Conservation (phyloP, 2,329 filamentous ascomycete genomes). For the Ophiostoma himal-ulmi region DNA sequence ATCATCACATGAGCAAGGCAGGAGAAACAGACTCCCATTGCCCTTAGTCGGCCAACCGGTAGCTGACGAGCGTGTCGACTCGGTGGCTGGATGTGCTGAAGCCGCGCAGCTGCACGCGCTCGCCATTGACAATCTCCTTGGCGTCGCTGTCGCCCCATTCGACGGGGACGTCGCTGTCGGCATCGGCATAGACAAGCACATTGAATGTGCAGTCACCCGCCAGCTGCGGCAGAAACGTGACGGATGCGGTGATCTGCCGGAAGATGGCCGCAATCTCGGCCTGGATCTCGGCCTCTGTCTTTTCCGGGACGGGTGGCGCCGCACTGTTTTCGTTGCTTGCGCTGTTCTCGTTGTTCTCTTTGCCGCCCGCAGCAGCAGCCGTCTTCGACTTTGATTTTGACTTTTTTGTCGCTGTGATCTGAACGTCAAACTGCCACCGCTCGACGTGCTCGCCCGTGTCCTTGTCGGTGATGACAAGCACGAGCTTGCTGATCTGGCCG, state of each 20-base stretch:
- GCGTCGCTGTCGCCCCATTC: slow-evolving; percentile 99
- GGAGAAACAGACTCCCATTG: neutral
- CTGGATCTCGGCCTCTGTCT: slow-evolving; percentile 91
- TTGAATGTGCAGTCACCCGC: slow-evolving; percentile 97
- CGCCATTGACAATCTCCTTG: slow-evolving; percentile 89
- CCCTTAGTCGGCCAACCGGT: slow-evolving; percentile 52
- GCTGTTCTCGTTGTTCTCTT: slow-evolving; percentile 36
- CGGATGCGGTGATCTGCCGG: slow-evolving; percentile 93
- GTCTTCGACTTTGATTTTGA: slow-evolving; percentile 25
- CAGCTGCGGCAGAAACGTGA: slow-evolving; percentile 92
- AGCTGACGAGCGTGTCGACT: slow-evolving; percentile 93
- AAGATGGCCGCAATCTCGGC: slow-evolving; percentile 94
- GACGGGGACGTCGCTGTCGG: slow-evolving; percentile 90
- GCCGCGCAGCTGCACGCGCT: slow-evolving; percentile 90
- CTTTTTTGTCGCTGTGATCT: slow-evolving; percentile 38
- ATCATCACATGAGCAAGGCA: neutral
- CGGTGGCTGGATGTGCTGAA: slow-evolving; percentile 94
- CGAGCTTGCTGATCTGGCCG: slow-evolving; percentile 94
- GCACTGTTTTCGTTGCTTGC: slow-evolving; percentile 29
- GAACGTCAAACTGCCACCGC: slow-evolving; percentile 86
- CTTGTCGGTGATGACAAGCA: slow-evolving; percentile 94
- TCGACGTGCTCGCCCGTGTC: slow-evolving; percentile 95
- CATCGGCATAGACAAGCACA: slow-evolving; percentile 94
- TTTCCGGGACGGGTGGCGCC: slow-evolving; percentile 49
- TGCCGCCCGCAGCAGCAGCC: neutral